Conservation (phyloP, 176 grass and related monocot genomes). For the Aegilops tauschii region DNA sequence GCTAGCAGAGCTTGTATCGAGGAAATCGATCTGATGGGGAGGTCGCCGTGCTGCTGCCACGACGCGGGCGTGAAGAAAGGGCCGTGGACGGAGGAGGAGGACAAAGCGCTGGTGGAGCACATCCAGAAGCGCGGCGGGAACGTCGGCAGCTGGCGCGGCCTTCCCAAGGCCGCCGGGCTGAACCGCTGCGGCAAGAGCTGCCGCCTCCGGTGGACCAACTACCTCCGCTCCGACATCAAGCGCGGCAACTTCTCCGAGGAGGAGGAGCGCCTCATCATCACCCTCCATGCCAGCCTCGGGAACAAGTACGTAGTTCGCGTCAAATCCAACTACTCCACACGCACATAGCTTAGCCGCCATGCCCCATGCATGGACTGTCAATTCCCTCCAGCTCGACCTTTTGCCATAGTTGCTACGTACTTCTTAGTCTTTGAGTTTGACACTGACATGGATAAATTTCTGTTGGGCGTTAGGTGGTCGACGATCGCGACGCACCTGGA, state of each 20-base stretch:
- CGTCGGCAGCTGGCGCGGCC: slow-evolving; percentile 55
- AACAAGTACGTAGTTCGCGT: slow-evolving; percentile 53
- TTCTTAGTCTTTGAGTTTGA: not conserved
- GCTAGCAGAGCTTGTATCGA: not conserved
- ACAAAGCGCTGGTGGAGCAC: slow-evolving; percentile 45
- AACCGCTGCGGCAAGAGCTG: slow-evolving; percentile 94
- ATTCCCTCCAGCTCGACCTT: not conserved
- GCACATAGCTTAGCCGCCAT: not conserved
- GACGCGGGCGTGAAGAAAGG: slow-evolving; percentile 51
- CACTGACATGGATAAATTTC: not conserved
- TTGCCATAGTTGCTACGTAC: too few relatives aligned
- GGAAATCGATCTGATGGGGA: slow-evolving; percentile 30
- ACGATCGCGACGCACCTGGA: slow-evolving; percentile 62
- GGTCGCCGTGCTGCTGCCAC: slow-evolving; percentile 63
- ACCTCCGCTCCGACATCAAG: slow-evolving; percentile 86
- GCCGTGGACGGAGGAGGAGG: slow-evolving; percentile 77
- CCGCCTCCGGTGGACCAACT: slow-evolving; percentile 90
- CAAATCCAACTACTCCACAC: not conserved
- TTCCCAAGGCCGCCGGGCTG: slow-evolving; percentile 50
- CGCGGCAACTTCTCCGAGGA: slow-evolving; percentile 69
- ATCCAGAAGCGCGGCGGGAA: slow-evolving; percentile 45
- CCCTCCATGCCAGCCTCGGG: slow-evolving; percentile 56
- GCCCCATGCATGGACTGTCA: not conserved
- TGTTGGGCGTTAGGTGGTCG: slow-evolving; percentile 50
- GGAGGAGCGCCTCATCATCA: slow-evolving; percentile 70